Conservation (phyloP, 768 basidiomycete genomes). For the Suillus plorans region DNA sequence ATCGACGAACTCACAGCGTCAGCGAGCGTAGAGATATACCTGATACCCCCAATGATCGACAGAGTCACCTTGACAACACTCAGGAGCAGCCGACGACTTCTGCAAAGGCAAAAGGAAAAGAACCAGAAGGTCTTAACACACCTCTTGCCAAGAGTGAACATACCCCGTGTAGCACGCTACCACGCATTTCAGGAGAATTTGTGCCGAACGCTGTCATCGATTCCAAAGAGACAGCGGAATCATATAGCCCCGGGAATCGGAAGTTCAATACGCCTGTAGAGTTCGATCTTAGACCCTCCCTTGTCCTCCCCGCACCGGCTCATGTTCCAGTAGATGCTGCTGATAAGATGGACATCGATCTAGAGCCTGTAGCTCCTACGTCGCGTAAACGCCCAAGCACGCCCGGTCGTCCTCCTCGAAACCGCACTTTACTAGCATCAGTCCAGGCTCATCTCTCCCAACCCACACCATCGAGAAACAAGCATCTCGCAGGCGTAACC, state of each 20-base stretch:
- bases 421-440: conserved; percentile 45
- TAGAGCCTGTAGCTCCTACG: conserved; percentile 17
- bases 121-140: neutral
- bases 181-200: neutral
- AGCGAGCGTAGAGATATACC: conserved; percentile 4
- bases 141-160: neutral
- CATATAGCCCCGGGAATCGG: neutral
- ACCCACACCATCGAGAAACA: conserved; percentile 5
- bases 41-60: neutral
- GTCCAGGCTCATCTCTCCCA: conserved; percentile 46
- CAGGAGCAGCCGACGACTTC: neutral
- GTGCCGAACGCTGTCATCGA: neutral
- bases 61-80: neutral
- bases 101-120: neutral
- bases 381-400: conserved; percentile 21
- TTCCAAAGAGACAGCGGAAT: neutral
- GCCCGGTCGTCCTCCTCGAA: conserved; percentile 28
- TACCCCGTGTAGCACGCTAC: neutral
- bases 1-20: conserved; percentile 6
- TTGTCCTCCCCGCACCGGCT: neutral
- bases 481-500: neutral
- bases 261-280: neutral
- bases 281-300: neutral
- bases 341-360: conserved; percentile 9
- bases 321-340: conserved; percentile 6